Conservation (phyloP, 148 eudicot species). For the Rhododendron ferrugineum region DNA sequence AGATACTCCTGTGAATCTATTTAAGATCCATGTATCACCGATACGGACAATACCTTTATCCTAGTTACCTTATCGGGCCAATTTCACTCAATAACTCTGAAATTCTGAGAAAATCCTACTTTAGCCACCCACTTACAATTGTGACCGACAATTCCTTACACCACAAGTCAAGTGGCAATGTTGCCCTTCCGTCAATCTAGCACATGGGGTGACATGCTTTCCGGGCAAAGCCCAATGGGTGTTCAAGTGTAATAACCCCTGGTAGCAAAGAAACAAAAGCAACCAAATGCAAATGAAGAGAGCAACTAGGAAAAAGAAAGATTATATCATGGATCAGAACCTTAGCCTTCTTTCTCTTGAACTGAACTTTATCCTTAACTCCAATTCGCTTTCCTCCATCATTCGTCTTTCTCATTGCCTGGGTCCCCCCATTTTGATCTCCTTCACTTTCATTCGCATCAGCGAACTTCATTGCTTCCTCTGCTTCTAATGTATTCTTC, state of each 20-base stretch:
- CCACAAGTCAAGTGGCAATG: neutral
- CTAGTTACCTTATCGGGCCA: neutral
- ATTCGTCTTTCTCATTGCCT: conserved; percentile 15
- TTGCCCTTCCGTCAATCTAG: neutral
- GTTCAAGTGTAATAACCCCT: neutral
- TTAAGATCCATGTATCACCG: neutral
- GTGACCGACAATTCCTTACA: neutral
- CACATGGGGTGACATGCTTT: neutral
- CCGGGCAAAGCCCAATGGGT: neutral
- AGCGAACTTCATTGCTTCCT: conserved; percentile 28
- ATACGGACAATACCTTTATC: neutral
- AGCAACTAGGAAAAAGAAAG: conserved; percentile 1
- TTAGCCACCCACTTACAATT: neutral
- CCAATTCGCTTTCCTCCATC: conserved; percentile 28
- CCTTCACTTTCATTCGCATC: conserved; percentile 30
- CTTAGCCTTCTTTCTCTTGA: conserved; percentile 78
- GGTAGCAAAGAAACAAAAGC: neutral
- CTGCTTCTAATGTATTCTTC: conserved; percentile 22
- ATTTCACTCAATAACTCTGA: neutral
- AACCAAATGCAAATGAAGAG: neutral
- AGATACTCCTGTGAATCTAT: neutral
- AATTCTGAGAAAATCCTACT: neutral
- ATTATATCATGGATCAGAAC: conserved; percentile 23
- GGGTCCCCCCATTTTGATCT: conserved; percentile 18
- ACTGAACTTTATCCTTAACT: conserved; percentile 53